Conservation (phyloP, 768 basidiomycete species). For the Boletus vinaceobasis region DNA sequence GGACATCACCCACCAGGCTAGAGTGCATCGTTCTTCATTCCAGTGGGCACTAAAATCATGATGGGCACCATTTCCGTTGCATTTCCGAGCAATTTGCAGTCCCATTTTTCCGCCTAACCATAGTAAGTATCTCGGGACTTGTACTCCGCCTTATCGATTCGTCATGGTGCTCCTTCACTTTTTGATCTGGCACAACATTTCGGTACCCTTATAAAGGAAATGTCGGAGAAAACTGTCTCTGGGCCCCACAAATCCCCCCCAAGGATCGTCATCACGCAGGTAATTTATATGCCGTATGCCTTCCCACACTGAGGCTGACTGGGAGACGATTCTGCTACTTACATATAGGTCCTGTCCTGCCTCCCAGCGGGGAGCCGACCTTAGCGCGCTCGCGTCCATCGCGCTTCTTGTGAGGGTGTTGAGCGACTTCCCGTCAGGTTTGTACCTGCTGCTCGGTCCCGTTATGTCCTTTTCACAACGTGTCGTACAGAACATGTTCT, state of each 20-base stretch:
- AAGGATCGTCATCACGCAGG: slow-evolving; percentile 30
- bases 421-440: slow-evolving; percentile 56
- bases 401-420: slow-evolving; percentile 67
- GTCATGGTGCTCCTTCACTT: slow-evolving; percentile 15
- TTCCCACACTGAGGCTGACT: slow-evolving; percentile 9
- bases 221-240: slow-evolving; percentile 17
- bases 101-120: slow-evolving; percentile 16
- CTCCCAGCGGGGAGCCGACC: slow-evolving; percentile 45
- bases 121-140: slow-evolving; percentile 23
- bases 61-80: slow-evolving; percentile 20
- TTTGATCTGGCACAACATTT: slow-evolving; percentile 22
- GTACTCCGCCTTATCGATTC: slow-evolving; percentile 31
- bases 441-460: slow-evolving; percentile 5
- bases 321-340: slow-evolving; percentile 1
- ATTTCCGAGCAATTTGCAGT: slow-evolving; percentile 21
- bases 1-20: slow-evolving; percentile 3
- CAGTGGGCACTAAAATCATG: slow-evolving; percentile 11
- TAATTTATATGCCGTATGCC: slow-evolving; percentile 25
- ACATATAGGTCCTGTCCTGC: slow-evolving; percentile 31
- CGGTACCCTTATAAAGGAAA: slow-evolving; percentile 31
- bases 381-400: slow-evolving; percentile 64
- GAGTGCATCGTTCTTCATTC: slow-evolving; percentile 17
- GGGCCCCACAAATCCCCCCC: slow-evolving; percentile 34
- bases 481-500: slow-evolving; percentile 25
- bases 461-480: slow-evolving; percentile 10